A percentile compares a stretch with the other conserved stretches of the same genome.
Conservation (phyloP, 306 rosid species). For the Morella rubra region DNA sequence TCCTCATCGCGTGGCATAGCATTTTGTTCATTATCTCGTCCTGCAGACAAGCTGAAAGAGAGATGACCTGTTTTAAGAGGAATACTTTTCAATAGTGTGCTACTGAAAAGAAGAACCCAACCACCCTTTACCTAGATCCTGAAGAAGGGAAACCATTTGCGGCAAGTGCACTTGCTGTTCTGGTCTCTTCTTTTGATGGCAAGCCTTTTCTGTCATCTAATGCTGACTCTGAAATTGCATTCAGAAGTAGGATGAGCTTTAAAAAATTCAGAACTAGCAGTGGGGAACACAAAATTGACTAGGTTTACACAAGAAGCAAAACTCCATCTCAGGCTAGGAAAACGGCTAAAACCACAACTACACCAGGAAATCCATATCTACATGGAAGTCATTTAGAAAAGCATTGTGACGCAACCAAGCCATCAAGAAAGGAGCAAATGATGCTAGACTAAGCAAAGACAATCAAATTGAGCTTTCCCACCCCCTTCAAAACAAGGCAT, state of each 20-base stretch:
- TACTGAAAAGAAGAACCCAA: conserved; percentile 14
- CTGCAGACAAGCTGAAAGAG: conserved; percentile 48
- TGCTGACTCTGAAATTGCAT: conserved; percentile 42
- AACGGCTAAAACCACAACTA: background rate
- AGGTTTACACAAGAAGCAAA: conserved; percentile 4
- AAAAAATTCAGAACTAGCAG: conserved; percentile 11
- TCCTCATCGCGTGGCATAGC: conserved; percentile 23
- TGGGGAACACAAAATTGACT: conserved; percentile 7
- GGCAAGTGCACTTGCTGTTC: conserved; percentile 33
- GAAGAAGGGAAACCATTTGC: conserved; percentile 55
- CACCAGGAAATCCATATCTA: background rate
- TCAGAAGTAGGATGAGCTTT: conserved; percentile 19
- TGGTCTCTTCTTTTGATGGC: conserved; percentile 37
- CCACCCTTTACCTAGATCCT: conserved; percentile 40
- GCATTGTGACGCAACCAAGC: background rate
- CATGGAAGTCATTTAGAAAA: background rate
- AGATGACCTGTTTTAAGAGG: conserved; percentile 24
- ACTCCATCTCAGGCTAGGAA: background rate
- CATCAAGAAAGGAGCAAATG: background rate
- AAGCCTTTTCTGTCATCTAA: conserved; percentile 37
- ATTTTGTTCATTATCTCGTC: conserved; percentile 38
- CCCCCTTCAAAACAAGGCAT: background rate
- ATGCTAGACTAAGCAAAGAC: background rate
- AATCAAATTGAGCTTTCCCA: background rate
- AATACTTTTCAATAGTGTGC: background rate